Percentiles rank a stretch among this genome's conserved stretches.
These are phyloP conservation scores for Excoecaria cochinchinensis DNA, from an alignment of 345 rosid species.

Conservation along the genomic window DNA sequence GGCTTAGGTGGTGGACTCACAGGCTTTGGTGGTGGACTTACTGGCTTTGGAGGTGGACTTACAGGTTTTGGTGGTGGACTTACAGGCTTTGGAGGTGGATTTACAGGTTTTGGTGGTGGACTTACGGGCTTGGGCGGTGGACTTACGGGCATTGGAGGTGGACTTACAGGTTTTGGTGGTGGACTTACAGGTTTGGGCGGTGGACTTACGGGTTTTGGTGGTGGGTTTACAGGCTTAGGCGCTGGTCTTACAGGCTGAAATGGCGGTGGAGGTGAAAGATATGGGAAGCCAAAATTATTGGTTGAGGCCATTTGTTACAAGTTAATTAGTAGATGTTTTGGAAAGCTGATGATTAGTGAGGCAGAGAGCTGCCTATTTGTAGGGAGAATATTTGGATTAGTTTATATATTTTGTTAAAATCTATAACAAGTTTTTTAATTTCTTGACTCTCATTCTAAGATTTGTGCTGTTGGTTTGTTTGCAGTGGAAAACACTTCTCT, in stretches of 20 bases:
- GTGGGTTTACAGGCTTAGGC: slow-evolving; percentile 22
- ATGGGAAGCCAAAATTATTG: slow-evolving; percentile 31
- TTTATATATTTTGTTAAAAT: slow-evolving; percentile 13
- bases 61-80: slow-evolving; percentile 22
- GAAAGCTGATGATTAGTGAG: slow-evolving; percentile 9
- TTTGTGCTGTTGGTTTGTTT: slow-evolving; percentile 41
- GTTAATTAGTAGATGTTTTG: not conserved
- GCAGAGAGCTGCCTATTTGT: slow-evolving; percentile 44
- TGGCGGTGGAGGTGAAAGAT: slow-evolving; percentile 19
- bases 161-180: slow-evolving; percentile 18
- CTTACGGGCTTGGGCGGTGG: slow-evolving; percentile 33
- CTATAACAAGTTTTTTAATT: slow-evolving; percentile 35
- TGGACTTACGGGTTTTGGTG: slow-evolving; percentile 16
- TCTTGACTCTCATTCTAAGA: slow-evolving; percentile 59
- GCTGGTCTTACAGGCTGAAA: slow-evolving; percentile 18
- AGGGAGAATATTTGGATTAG: slow-evolving; percentile 12
- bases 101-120: slow-evolving; percentile 5
- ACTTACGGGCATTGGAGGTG: slow-evolving; percentile 21
- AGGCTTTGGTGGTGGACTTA: slow-evolving; percentile 37
- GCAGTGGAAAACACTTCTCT: slow-evolving; percentile 60
- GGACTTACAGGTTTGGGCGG: slow-evolving; percentile 16
- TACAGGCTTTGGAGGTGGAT: slow-evolving; percentile 12
- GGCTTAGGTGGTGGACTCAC: slow-evolving; percentile 3
- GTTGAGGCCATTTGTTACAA: slow-evolving; percentile 40
- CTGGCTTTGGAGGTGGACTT: slow-evolving; percentile 15